phyloP scores from a whole-genome alignment of 2,329 filamentous ascomycete genomes.

The Neoascochyta sp. region DNA sequence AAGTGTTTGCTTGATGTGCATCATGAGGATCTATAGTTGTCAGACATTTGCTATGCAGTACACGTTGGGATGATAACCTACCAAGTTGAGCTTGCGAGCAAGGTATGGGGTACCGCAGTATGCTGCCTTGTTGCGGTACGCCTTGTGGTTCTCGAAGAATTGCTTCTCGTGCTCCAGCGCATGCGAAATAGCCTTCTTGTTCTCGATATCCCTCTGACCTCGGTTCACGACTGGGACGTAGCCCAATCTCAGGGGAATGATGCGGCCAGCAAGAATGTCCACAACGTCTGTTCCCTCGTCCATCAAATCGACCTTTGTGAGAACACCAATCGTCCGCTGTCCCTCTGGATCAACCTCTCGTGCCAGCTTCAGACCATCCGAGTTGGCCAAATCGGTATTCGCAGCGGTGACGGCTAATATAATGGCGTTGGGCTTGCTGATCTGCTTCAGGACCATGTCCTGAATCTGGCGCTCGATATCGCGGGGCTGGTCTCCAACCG shows the following conservation, averaged over 20 bases:
- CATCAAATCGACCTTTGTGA: constrained; percentile 99
- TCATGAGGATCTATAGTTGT: constrained; percentile 77
- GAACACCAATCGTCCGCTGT: constrained; percentile 94
- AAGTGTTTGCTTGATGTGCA: constrained; percentile 99
- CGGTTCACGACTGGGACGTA: constrained; percentile 98
- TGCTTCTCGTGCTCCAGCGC: constrained; percentile 91
- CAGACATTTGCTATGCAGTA: too few species aligned
- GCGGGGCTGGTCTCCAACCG: constrained; percentile 90
- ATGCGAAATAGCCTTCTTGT: constrained; percentile 88
- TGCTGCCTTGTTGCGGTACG: constrained; percentile 95
- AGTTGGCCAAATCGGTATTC: constrained; percentile 98
- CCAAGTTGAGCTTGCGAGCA: constrained; percentile 90
- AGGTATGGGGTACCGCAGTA: constrained; percentile 98
- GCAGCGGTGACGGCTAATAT: constrained; percentile 94
- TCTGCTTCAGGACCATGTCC: constrained; percentile 98
- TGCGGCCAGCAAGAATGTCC: constrained; percentile 94
- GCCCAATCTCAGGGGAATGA: constrained; percentile 89
- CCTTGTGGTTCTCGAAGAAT: constrained; percentile 98
- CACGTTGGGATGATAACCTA: constrained; percentile 33
- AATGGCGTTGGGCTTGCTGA: constrained; percentile 97
- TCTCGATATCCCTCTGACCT: constrained; percentile 97
- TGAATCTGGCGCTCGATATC: constrained; percentile 96
- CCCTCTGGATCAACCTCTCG: constrained; percentile 96
- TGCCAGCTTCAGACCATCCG: constrained; percentile 92
- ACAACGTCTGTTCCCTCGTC: constrained; percentile 98